A percentile compares a stretch with the other conserved stretches of the same genome.
Conservation (phyloP, 2,329 filamentous ascomycete genomes). For the Ascochyta pisi region DNA sequence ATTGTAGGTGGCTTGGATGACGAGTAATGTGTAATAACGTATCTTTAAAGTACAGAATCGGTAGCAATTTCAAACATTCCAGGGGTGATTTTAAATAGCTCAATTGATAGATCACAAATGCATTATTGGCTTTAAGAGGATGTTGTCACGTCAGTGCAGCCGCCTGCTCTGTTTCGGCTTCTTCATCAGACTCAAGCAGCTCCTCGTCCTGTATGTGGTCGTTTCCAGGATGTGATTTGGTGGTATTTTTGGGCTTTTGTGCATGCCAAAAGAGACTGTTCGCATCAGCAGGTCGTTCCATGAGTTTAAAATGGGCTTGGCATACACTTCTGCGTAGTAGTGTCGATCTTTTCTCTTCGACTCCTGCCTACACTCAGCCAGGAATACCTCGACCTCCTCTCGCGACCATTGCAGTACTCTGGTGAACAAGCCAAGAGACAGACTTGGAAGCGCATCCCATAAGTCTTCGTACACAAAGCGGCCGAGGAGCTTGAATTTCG, state of each 20-base stretch:
- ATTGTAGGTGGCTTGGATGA: background rate
- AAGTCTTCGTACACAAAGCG: constrained; percentile 37
- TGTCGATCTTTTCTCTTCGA: constrained; percentile 34
- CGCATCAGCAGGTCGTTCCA: constrained; percentile 2
- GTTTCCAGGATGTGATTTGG: background rate
- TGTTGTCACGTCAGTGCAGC: background rate
- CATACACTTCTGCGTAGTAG: constrained; percentile 39
- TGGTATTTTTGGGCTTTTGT: constrained; percentile 24
- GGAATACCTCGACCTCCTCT: constrained; percentile 39
- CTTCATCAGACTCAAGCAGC: constrained; percentile 32
- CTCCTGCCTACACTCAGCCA: constrained; percentile 37
- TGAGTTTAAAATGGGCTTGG: background rate
- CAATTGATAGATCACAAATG: background rate
- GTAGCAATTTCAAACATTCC: no score
- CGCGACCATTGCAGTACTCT: constrained; percentile 37
- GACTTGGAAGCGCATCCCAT: constrained; percentile 36
- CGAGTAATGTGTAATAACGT: background rate
- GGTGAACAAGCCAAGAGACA: constrained; percentile 37
- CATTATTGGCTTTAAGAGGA: background rate
- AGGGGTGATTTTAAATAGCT: background rate
- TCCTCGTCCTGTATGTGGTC: constrained; percentile 32
- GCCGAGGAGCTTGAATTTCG: constrained; percentile 37
- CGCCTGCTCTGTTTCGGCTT: background rate
- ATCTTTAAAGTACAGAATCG: background rate
- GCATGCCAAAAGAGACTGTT: constrained; percentile 37